Base-by-base conservation (phyloP, 176 grass and related monocot genomes). In the Paspalum vaginatum region DNA sequence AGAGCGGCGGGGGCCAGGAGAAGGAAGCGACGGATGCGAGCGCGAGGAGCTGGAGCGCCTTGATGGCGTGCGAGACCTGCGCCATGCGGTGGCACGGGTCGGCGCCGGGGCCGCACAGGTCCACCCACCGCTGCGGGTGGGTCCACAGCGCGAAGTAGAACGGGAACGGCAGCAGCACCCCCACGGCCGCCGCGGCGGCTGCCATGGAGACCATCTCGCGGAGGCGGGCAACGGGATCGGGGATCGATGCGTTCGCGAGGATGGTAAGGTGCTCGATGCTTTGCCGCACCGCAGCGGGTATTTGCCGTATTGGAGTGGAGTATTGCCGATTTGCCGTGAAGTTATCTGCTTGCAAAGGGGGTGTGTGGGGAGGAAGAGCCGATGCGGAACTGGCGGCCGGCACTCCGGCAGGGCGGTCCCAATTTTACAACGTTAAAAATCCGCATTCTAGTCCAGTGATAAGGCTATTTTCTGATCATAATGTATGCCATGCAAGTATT, bases 61-160 rank as follows among this genome's bases (percentile, higher is more conserved):
- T 99, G 70, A 99, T 50, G 66, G 47, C 72, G 86, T 99, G 96
- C 32, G 96, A 81, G 72, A 99, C 84, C 81, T 91, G 96, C 51
- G 96, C 88, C 96, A 99, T 99, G 42, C 88, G 90, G 71, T 24
- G 92, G 78, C 90, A 95, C 11, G 90, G 90, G 81, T 99, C 90
- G 16, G 44, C 84, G 68, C 90, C 75, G 55, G 65, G 65, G 65
- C 92, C 86, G 84, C 96, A 95, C 32, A 99, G 79, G 81, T 91
- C 88, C 37, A 91, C 88, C 96, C 96, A 95, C 37, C 73, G 83
- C 86, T 91, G 90, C 40, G 92, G 96, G 84, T 76, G 52, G 55
- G 75, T 86, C 96, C 96, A 93, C 61, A 93, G 75, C 56, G 70
- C 18, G 75, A 90, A 99, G 90, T 95, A 99, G 88, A 95, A 99